These are phyloP conservation scores for Yamadazyma membranifaciens DNA, from an alignment of 1,139 yeast species.

Conservation along the genomic window DNA sequence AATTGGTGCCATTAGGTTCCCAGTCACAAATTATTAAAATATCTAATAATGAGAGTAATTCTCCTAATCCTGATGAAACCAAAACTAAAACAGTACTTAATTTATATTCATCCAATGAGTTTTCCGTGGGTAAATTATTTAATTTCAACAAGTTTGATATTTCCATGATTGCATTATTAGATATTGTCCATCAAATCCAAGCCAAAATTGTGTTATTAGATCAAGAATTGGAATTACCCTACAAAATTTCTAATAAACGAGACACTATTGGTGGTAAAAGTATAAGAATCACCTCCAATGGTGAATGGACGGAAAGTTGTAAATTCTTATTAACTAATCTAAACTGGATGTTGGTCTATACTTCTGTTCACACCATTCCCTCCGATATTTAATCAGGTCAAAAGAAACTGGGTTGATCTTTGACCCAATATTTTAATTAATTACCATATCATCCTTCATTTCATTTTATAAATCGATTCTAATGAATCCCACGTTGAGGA, in stretches of 20 bases:
- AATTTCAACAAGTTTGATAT: conserved; percentile 70
- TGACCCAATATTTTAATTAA: no score
- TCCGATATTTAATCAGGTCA: background rate
- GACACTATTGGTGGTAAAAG: conserved; percentile 80
- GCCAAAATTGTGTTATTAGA: conserved; percentile 47
- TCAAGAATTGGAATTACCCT: conserved; percentile 68
- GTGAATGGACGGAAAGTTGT: conserved; percentile 91
- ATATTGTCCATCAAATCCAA: conserved; percentile 59
- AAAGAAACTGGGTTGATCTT: no score
- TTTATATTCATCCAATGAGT: conserved; percentile 64
- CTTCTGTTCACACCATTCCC: conserved; percentile 27
- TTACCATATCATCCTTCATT: no score
- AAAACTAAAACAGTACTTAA: conserved; percentile 35
- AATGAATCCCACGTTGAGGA: no score
- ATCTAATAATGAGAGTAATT: conserved; percentile 8
- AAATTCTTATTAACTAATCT: conserved; percentile 72
- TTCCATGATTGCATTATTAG: conserved; percentile 74
- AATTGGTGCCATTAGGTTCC: conserved; percentile 80
- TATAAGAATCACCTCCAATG: conserved; percentile 68
- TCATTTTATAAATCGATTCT: background rate
- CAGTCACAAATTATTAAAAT: conserved; percentile 72
- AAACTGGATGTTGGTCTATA: conserved; percentile 52
- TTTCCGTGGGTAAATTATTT: conserved; percentile 65
- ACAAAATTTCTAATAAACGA: conserved; percentile 42
- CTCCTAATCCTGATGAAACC: conserved; percentile 21